Percentiles rank a stretch among this genome's conserved stretches.
phyloP scores from a whole-genome alignment of 306 rosid genomes.

The Mimosa bimucronata region DNA sequence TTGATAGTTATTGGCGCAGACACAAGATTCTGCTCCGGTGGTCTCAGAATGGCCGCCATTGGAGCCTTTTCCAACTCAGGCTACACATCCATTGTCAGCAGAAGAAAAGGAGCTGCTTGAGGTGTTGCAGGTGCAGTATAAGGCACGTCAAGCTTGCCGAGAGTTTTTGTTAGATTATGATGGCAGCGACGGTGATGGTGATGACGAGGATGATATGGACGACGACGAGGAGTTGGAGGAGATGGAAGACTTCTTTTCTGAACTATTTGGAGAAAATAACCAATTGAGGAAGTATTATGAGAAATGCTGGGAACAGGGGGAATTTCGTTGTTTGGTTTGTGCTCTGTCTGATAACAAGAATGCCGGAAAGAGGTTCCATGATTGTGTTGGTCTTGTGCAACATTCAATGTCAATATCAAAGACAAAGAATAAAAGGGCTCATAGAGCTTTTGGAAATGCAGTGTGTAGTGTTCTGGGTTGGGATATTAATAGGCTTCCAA shows the following conservation, averaged over 20 bases:
- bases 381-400: slow-evolving; percentile 61
- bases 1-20: not conserved
- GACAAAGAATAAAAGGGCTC: slow-evolving; percentile 50
- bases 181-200: not conserved
- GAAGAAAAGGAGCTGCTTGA: slow-evolving; percentile 33
- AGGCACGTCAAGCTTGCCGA: slow-evolving; percentile 43
- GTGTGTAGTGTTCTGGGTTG: slow-evolving; percentile 75
- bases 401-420: slow-evolving; percentile 51
- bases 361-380: slow-evolving; percentile 52
- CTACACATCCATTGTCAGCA: not conserved
- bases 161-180: slow-evolving; percentile 29
- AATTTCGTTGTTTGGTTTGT: slow-evolving; percentile 72
- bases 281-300: slow-evolving; percentile 57
- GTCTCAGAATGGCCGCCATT: slow-evolving; percentile 39
- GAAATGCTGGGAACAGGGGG: slow-evolving; percentile 54
- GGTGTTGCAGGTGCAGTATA: slow-evolving; percentile 41
- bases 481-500: slow-evolving; percentile 66
- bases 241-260: slow-evolving; percentile 42
- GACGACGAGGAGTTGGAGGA: slow-evolving; percentile 38
- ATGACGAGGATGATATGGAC: not conserved
- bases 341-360: slow-evolving; percentile 56
- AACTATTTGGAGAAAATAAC: slow-evolving; percentile 52
- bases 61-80: slow-evolving; percentile 21
- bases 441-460: slow-evolving; percentile 62
- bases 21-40: not conserved